Evolutionary conservation across 768 basidiomycete genomes (phyloP).

Genomic region (Megacollybia marginata): DNA sequence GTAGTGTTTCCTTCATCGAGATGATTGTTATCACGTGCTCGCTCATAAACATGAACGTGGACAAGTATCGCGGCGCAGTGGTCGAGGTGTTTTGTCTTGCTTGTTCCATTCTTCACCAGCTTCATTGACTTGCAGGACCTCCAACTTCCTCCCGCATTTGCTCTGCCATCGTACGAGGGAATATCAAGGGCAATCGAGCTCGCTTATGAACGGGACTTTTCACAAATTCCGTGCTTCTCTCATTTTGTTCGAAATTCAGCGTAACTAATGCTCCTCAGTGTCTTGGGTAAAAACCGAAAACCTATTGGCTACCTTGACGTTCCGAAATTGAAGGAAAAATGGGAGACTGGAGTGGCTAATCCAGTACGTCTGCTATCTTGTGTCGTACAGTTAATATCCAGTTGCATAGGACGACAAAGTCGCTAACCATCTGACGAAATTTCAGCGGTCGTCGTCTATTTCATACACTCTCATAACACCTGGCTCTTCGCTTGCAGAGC

Average conservation of each 20-base stretch:
- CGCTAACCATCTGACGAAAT: constrained; percentile 61
- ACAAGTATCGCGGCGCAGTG: constrained; percentile 82
- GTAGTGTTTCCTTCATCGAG: too few relatives aligned
- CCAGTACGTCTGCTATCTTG: constrained; percentile 44
- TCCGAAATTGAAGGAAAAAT: constrained; percentile 62
- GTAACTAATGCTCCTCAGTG: constrained; percentile 33
- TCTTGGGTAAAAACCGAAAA: constrained; percentile 62
- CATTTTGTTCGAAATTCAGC: not conserved
- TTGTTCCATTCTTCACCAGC: not conserved
- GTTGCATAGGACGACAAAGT: constrained; percentile 60
- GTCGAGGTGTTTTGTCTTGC: constrained; percentile 59
- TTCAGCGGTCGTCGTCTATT: constrained; percentile 54
- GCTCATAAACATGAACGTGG: constrained; percentile 4
- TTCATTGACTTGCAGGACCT: constrained; percentile 43
- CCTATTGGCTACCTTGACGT: constrained; percentile 86
- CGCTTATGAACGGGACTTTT: constrained; percentile 92
- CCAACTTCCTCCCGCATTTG: constrained; percentile 83
- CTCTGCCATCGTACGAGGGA: constrained; percentile 62
- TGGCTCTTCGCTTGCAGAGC: constrained; percentile 64
- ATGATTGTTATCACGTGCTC: too few relatives aligned
- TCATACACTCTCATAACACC: constrained; percentile 82
- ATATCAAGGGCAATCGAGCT: constrained; percentile 75
- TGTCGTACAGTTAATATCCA: not conserved
- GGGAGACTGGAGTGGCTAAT: constrained; percentile 66
- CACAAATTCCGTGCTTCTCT: constrained; percentile 71